Conservation (phyloP, 169 alveolate species). For the Theileria parva region DNA sequence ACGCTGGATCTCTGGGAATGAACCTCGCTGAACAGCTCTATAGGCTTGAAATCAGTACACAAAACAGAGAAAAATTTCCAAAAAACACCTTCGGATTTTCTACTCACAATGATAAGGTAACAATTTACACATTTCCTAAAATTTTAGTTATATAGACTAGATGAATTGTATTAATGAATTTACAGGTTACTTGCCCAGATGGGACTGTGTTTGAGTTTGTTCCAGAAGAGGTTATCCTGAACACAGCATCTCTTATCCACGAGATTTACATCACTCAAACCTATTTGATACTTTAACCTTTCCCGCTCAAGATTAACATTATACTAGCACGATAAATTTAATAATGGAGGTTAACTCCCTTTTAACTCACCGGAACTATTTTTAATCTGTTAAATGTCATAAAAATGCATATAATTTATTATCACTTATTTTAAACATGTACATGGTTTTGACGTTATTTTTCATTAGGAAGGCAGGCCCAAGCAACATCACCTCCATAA, state of each 20-base stretch:
- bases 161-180: not conserved
- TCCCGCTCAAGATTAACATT: not conserved
- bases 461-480: too few relatives aligned
- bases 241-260: conserved; percentile 61
- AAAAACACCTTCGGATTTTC: conserved; percentile 55
- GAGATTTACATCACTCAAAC: conserved; percentile 65
- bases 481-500: too few relatives aligned
- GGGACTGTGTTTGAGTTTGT: conserved; percentile 39
- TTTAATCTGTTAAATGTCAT: not conserved
- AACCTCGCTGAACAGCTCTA: conserved; percentile 65
- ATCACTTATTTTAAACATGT: too few relatives aligned
- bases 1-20: conserved; percentile 62
- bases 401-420: not conserved
- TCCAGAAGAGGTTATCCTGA: conserved; percentile 67
- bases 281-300: conserved; percentile 33
- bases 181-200: conserved; percentile 33
- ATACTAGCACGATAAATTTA: not conserved
- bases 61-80: conserved; percentile 58
- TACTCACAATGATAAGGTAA: conserved; percentile 4
- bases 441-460: too few relatives aligned
- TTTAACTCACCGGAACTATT: not conserved
- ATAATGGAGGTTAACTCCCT: not conserved
- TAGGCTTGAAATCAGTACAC: conserved; percentile 54
- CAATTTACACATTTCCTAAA: not conserved
- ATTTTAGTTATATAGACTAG: too few relatives aligned